These are phyloP conservation scores for Pseudoneurospora amorphoporcata DNA, from an alignment of 495 filamentous ascomycete species.

Conservation along the genomic window DNA sequence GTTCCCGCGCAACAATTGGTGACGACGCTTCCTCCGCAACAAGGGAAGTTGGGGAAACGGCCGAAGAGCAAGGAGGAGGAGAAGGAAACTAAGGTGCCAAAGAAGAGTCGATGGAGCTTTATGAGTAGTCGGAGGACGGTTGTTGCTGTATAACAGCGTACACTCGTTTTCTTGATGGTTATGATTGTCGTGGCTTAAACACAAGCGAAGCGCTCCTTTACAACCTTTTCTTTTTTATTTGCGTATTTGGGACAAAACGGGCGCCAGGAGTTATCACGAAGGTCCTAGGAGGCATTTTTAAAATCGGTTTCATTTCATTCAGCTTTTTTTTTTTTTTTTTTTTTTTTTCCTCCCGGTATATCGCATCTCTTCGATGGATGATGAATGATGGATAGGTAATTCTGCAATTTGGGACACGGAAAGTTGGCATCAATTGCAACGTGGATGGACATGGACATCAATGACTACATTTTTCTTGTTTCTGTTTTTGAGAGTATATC, in stretches of 20 bases:
- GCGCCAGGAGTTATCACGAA: not conserved
- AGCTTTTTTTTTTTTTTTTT: too few species aligned
- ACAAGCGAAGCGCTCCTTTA: not conserved
- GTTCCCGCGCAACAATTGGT: conserved; percentile 4
- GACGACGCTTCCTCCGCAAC: not conserved
- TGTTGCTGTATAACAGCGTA: conserved; percentile 8
- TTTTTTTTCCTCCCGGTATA: too few species aligned
- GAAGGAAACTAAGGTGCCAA: conserved; percentile 5
- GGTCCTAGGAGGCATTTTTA: not conserved
- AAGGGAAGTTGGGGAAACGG: conserved; percentile 15
- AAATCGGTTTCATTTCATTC: not conserved
- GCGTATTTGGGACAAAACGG: not conserved
- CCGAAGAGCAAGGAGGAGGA: conserved; percentile 7
- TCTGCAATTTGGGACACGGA: too few species aligned
- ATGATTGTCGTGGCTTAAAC: not conserved
- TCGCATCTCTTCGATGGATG: too few species aligned
- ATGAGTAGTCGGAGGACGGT: conserved; percentile 12
- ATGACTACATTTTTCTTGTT: not conserved
- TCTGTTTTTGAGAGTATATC: not conserved
- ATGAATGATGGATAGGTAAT: too few species aligned
- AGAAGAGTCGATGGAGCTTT: conserved; percentile 19
- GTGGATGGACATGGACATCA: not conserved
- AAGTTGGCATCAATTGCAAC: too few species aligned
- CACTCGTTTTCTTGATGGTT: not conserved
- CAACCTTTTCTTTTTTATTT: not conserved